A percentile compares a stretch with the other conserved stretches of the same genome.
Conservation (phyloP, 106 monocot genomes). For the Cymbidium sinense region DNA sequence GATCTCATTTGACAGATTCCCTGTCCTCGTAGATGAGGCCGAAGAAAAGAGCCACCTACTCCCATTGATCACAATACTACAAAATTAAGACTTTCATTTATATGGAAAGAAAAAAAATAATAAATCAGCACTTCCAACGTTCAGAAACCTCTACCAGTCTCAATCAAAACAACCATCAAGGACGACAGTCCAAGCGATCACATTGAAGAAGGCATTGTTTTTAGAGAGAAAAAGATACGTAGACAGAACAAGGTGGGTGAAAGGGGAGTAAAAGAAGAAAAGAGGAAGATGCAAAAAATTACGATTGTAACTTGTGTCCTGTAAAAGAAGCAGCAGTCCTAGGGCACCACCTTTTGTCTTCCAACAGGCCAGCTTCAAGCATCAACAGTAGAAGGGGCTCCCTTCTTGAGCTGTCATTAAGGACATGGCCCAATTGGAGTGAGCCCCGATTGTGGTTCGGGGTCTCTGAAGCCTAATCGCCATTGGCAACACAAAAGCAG, state of each 20-base stretch:
- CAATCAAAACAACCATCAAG: slow-evolving; percentile 6
- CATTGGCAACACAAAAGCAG: background rate
- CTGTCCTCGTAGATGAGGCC: slow-evolving; percentile 1
- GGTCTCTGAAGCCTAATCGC: background rate
- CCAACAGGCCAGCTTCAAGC: slow-evolving; percentile 2
- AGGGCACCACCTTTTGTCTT: slow-evolving; percentile 1
- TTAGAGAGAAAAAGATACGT: background rate
- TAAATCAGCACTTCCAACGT: background rate
- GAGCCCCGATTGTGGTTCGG: background rate
- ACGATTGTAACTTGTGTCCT: background rate
- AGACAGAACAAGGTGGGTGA: background rate
- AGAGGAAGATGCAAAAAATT: background rate
- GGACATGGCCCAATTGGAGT: background rate
- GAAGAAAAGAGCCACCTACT: slow-evolving; percentile 3
- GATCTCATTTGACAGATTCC: slow-evolving; percentile 8
- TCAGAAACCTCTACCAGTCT: background rate
- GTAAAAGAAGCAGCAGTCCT: background rate
- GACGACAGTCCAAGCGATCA: slow-evolving; percentile 3
- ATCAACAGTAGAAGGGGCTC: background rate
- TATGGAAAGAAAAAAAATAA: background rate
- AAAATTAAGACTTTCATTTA: background rate
- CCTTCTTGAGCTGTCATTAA: background rate
- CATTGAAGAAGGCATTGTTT: background rate
- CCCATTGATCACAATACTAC: slow-evolving; percentile 3
- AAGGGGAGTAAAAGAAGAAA: background rate